A percentile compares a stretch with the other conserved stretches of the same genome.
These are phyloP conservation scores for Dichotomopilus funicola DNA, from an alignment of 2,329 filamentous ascomycete species.

Conservation along the genomic window DNA sequence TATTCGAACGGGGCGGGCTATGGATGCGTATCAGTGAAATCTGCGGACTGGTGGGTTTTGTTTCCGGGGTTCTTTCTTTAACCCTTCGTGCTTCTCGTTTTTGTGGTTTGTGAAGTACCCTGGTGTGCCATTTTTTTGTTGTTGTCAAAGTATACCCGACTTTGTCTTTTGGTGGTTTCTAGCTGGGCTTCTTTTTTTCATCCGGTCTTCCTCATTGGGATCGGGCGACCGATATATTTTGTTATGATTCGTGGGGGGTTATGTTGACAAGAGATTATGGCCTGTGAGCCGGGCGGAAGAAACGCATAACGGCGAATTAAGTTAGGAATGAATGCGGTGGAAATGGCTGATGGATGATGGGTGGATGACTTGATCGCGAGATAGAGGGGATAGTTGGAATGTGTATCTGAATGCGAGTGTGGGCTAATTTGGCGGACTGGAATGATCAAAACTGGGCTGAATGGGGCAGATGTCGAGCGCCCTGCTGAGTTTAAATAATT, in stretches of 20 bases:
- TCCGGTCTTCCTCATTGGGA: neutral
- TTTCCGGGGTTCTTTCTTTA: neutral
- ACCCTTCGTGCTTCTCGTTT: neutral
- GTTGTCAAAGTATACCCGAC: constrained; percentile 16
- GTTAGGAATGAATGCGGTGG: no score
- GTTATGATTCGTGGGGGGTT: neutral
- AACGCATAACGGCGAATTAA: no score
- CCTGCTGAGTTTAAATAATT: no score
- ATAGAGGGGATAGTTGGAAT: neutral
- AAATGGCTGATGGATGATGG: neutral
- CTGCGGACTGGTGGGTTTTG: neutral
- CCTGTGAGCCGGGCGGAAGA: no score
- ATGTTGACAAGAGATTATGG: no score
- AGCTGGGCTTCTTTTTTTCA: neutral
- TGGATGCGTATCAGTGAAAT: neutral
- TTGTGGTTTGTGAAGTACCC: neutral
- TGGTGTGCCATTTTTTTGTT: neutral
- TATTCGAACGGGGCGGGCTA: neutral
- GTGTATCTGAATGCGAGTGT: neutral
- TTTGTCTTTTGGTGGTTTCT: constrained; percentile 3
- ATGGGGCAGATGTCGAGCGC: no score
- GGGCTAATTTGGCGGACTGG: neutral
- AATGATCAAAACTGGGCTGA: no score
- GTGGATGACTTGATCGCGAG: neutral
- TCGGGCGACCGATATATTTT: neutral